Evolutionary conservation across 192 early-diverging fungal species (phyloP), one percentile per base, ranked within the genome.

Genomic region (Coemansia furcata): DNA sequence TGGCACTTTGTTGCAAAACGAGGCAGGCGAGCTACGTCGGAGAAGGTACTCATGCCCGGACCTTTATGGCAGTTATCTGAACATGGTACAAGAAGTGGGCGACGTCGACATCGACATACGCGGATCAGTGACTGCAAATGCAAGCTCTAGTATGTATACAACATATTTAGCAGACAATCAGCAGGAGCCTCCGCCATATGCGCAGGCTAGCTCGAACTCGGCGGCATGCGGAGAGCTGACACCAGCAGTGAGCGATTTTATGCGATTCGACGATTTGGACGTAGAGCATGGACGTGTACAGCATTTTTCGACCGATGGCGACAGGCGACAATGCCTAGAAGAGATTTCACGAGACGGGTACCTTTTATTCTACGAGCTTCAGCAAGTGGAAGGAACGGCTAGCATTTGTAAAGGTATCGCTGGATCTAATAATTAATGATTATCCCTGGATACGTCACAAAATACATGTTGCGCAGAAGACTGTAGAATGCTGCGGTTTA

Each of bases 311-410:
- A 60, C 69, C 0, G 40, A 65, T 38, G 76, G 73, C 35, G 71
- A 76, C 57, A 67, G 60, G 10, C 70, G 66, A 43, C 64, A 26
- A 54, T 78, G 80, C 62, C 84, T 84, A 64, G 69, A 46, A 46
- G 87, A 82, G 67, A 82, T 83, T 14, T 69, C 68, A 23, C 60
- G 66, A 17, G 85, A 87, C 70, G 88, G 82, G 0, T 91, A 91
- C 61, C 73, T 91, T 40, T 71, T 89, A 32, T 89, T 89, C 58
- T 91, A 91, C 60, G 87, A 84, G 33, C 74, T 91, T 33, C 83
- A 88, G 62, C 77, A 15, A 33, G 30, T 50, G 1, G 39, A 40
- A 9, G 9, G 39, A 14, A 9, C 39, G 39, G 10, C 46, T 10
- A 23, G 10, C n/a, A 9, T 21, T 9, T 9, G 19, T 19, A 9